These are phyloP conservation scores for Zoysia japonica DNA, from an alignment of 176 grass and related monocot species.

Conservation along the genomic window DNA sequence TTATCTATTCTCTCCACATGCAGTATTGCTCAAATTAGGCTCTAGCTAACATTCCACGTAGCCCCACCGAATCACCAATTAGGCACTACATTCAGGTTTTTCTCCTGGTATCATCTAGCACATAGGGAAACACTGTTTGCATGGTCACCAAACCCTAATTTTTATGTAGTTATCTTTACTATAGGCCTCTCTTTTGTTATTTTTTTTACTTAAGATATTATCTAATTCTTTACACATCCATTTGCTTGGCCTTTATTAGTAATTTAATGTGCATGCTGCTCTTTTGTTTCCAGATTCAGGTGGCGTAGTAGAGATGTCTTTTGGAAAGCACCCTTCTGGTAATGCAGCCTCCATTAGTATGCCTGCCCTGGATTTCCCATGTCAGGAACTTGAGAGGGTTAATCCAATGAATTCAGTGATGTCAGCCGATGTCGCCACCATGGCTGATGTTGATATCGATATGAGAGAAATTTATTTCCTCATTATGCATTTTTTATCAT, in stretches of 20 bases:
- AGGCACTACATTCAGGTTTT: neutral
- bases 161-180: neutral
- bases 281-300: conserved; percentile 42
- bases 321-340: conserved; percentile 63
- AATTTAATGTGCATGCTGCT: conserved; percentile 18
- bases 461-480: conserved; percentile 91
- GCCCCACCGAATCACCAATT: neutral
- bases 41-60: neutral
- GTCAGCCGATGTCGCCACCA: conserved; percentile 44
- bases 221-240: conserved; percentile 10
- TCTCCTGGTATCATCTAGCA: neutral
- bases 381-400: conserved; percentile 52
- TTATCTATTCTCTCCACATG: conserved; percentile 11
- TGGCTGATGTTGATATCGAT: conserved; percentile 74
- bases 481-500: conserved; percentile 96
- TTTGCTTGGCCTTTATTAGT: conserved; percentile 1
- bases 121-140: neutral
- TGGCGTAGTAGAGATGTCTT: conserved; percentile 54
- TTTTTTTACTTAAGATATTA: neutral
- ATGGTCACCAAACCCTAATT: neutral
- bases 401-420: conserved; percentile 51
- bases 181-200: neutral
- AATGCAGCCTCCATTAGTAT: conserved; percentile 50
- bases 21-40: neutral
- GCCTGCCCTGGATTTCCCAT: conserved; percentile 65